Conservation (phyloP, 2,329 filamentous ascomycete species). For the Colletotrichum tanaceti region DNA sequence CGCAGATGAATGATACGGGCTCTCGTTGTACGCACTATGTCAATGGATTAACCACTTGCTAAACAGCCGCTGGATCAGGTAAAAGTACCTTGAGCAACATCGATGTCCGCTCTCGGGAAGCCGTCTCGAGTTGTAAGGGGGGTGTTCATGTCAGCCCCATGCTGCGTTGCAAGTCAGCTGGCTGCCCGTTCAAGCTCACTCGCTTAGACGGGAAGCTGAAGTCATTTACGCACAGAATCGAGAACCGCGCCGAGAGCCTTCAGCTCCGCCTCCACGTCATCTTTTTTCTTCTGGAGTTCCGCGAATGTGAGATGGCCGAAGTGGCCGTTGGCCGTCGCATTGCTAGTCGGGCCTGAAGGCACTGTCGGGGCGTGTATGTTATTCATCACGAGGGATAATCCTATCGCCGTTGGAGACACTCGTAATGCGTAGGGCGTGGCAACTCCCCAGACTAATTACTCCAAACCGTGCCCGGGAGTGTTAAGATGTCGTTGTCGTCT, state of each 20-base stretch:
- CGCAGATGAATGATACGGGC: conserved; percentile 88
- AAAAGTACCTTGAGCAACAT: conserved; percentile 86
- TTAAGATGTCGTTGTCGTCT: not conserved
- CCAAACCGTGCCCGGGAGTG: not conserved
- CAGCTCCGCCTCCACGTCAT: conserved; percentile 86
- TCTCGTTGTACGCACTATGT: conserved; percentile 87
- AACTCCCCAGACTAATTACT: not conserved
- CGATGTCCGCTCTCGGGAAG: conserved; percentile 91
- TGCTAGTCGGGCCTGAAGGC: conserved; percentile 79
- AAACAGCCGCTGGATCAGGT: not conserved
- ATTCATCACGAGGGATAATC: conserved; percentile 58
- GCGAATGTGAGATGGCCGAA: conserved; percentile 75
- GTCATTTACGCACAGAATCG: conserved; percentile 74
- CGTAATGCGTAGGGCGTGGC: not conserved
- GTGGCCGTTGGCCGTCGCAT: conserved; percentile 69
- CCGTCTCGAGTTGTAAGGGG: conserved; percentile 88
- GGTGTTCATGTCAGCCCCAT: conserved; percentile 93
- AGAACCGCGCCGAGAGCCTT: conserved; percentile 85
- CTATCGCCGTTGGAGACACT: conserved; percentile 19
- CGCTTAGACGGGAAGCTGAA: not conserved
- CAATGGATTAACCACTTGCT: conserved; percentile 28
- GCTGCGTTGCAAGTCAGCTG: conserved; percentile 63
- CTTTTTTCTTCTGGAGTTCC: conserved; percentile 87
- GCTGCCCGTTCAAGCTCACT: conserved; percentile 31
- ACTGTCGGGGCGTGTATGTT: conserved; percentile 70